Evolutionary conservation across 2,329 filamentous ascomycete species (phyloP).

Genomic region (Hypomyces rosellus): DNA sequence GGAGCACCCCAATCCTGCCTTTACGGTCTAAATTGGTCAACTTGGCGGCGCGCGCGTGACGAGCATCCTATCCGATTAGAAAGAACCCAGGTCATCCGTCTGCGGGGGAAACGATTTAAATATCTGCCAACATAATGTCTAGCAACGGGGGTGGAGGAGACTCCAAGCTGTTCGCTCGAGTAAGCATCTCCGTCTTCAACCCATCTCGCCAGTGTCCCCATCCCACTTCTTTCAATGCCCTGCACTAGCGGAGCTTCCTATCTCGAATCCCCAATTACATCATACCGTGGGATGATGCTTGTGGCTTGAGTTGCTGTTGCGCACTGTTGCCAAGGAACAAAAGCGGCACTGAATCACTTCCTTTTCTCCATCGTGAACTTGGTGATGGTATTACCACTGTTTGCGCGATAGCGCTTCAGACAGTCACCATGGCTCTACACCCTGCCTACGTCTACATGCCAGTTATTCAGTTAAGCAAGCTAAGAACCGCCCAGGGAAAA

Average conservation of each 20-base stretch:
- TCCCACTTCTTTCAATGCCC: too few relatives aligned
- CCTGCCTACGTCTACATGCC: slow-evolving; percentile 42
- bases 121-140: slow-evolving; percentile 37
- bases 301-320: too few relatives aligned
- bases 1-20: not conserved
- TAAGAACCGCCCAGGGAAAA: slow-evolving; percentile 78
- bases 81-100: not conserved
- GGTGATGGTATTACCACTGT: not conserved
- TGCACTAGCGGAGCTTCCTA: too few relatives aligned
- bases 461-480: slow-evolving; percentile 38
- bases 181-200: slow-evolving; percentile 40
- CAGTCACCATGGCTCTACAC: slow-evolving; percentile 37
- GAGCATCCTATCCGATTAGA: not conserved
- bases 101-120: slow-evolving; percentile 9
- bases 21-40: not conserved
- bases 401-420: not conserved
- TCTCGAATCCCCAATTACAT: too few relatives aligned
- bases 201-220: too few relatives aligned
- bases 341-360: not conserved
- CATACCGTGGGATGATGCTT: too few relatives aligned
- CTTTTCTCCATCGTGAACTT: not conserved
- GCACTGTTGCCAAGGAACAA: too few relatives aligned
- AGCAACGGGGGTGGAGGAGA: slow-evolving; percentile 66
- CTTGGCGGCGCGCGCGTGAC: not conserved
- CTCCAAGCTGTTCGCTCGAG: slow-evolving; percentile 98